Percentiles rank a stretch among this genome's conserved stretches.
Conservation (phyloP, 371 early-diverging fungal species). For the Rhizopus delemar region DNA sequence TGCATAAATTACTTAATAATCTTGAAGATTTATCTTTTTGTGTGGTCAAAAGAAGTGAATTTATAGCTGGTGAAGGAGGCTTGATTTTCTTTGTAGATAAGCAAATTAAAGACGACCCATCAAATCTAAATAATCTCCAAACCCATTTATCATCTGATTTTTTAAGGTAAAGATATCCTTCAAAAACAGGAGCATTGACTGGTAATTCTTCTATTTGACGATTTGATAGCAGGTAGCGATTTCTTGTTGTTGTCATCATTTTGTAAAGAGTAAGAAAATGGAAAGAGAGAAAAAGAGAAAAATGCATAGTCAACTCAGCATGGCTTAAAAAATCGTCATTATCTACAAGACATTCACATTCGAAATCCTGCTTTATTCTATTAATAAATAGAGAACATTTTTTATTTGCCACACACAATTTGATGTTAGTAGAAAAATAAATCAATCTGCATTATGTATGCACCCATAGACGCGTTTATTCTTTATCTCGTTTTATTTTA, state of each 20-base stretch:
- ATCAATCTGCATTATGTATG: no score
- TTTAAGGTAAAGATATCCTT: slow-evolving; percentile 31
- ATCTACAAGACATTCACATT: no score
- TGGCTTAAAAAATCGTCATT: no score
- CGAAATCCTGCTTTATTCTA: no score
- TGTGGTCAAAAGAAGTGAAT: slow-evolving; percentile 24
- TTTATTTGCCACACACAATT: no score
- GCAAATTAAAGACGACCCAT: slow-evolving; percentile 31
- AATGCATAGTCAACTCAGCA: no score
- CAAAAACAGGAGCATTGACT: slow-evolving; percentile 29
- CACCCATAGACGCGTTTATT: no score
- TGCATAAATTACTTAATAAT: not conserved
- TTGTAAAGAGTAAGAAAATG: slow-evolving; percentile 1
- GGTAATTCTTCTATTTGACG: slow-evolving; percentile 22
- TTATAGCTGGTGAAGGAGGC: not conserved
- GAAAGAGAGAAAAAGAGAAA: not conserved
- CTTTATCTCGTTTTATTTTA: no score
- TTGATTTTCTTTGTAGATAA: slow-evolving; percentile 30
- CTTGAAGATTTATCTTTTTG: slow-evolving; percentile 16
- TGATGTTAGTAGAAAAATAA: no score
- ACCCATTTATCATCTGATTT: slow-evolving; percentile 26
- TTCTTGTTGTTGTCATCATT: not conserved
- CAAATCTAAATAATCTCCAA: slow-evolving; percentile 34
- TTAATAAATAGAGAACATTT: no score
- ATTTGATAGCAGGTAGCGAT: no score